Conservation (phyloP, 768 basidiomycete species). For the Suillus fuscotomentosus region DNA sequence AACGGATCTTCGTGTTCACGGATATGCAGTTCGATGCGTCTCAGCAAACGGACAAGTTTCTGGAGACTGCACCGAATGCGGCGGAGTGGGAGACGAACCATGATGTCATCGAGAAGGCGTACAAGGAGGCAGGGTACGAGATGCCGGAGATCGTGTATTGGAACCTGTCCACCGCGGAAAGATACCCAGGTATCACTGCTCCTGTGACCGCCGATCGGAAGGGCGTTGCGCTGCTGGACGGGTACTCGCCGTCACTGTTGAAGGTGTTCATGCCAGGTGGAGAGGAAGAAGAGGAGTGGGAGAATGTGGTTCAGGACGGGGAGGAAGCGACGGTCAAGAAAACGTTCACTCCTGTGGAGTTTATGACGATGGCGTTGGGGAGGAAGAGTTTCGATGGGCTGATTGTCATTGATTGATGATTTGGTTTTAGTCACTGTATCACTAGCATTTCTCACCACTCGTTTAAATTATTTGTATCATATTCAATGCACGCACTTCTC, state of each 20-base stretch:
- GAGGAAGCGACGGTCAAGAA: slow-evolving; percentile 18
- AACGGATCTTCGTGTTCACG: slow-evolving; percentile 71
- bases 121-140: slow-evolving; percentile 61
- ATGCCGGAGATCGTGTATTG: slow-evolving; percentile 75
- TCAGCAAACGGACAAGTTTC: neutral
- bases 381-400: slow-evolving; percentile 55
- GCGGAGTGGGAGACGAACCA: slow-evolving; percentile 61
- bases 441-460: neutral
- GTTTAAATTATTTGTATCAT: neutral
- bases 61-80: slow-evolving; percentile 3
- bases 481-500: neutral
- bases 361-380: slow-evolving; percentile 48
- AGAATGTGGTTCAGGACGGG: slow-evolving; percentile 28
- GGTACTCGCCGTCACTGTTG: slow-evolving; percentile 66
- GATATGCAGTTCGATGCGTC: slow-evolving; percentile 74
- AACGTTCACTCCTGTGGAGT: slow-evolving; percentile 39
- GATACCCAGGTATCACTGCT: slow-evolving; percentile 26
- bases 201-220: slow-evolving; percentile 52
- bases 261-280: slow-evolving; percentile 67
- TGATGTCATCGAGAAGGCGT: slow-evolving; percentile 53
- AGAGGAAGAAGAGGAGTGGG: slow-evolving; percentile 37
- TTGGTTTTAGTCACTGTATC: neutral
- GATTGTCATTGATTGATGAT: slow-evolving; percentile 50
- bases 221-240: slow-evolving; percentile 70
- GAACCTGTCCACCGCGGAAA: slow-evolving; percentile 43